A percentile compares a stretch with the other conserved stretches of the same genome.
These are phyloP conservation scores for Oenanthe javanica DNA, from an alignment of 140 eudicot species.

Conservation along the genomic window DNA sequence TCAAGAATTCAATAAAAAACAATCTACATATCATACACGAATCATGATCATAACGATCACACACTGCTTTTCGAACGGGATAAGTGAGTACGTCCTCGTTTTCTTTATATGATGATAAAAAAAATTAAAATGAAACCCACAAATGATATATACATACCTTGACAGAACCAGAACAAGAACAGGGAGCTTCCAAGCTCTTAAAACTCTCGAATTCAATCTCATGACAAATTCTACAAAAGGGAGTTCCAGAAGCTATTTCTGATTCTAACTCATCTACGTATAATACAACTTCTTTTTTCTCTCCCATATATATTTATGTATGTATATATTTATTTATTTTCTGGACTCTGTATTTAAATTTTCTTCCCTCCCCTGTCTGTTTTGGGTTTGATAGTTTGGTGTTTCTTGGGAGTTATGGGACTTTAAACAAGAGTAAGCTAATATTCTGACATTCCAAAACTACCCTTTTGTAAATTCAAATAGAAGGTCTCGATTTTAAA, in stretches of 20 bases:
- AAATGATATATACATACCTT: slow-evolving; percentile 29
- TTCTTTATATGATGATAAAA: too few species aligned
- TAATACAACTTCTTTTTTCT: background rate
- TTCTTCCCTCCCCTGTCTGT: background rate
- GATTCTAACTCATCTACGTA: slow-evolving; percentile 7
- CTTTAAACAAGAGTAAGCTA: background rate
- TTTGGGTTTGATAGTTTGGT: background rate
- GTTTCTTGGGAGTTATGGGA: background rate
- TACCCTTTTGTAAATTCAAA: background rate
- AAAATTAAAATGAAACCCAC: too few species aligned
- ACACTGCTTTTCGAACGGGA: too few species aligned
- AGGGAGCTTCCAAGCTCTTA: slow-evolving; percentile 66
- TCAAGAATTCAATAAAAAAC: background rate
- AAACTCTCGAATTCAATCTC: slow-evolving; percentile 79
- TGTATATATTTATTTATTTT: background rate
- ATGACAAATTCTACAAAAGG: slow-evolving; percentile 69
- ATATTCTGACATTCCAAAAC: background rate
- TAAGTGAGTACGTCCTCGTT: too few species aligned
- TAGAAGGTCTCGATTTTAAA: background rate
- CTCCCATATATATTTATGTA: background rate
- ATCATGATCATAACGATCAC: too few species aligned
- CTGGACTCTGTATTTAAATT: background rate
- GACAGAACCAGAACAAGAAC: slow-evolving; percentile 84
- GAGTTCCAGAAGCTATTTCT: slow-evolving; percentile 20
- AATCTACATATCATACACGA: background rate